Evolutionary conservation across 176 grass and related monocot genomes (phyloP).

Genomic region (Neostapfia colusana): DNA sequence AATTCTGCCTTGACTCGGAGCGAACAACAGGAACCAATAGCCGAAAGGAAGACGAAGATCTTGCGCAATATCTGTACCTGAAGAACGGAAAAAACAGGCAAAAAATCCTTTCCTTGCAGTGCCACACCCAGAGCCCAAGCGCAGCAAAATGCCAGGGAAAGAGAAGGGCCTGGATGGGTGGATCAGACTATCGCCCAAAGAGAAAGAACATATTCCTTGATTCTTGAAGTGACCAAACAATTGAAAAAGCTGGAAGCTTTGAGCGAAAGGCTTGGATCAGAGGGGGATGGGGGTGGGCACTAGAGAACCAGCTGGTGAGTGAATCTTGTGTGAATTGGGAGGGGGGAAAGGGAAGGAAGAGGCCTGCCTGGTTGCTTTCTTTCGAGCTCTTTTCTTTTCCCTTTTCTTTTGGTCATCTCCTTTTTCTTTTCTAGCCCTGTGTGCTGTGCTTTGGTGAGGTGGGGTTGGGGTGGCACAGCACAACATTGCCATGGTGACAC

Average conservation of each 20-base stretch:
- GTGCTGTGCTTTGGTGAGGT: conserved; percentile 23
- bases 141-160: conserved; percentile 41
- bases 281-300: conserved; percentile 42
- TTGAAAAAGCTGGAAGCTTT: conserved; percentile 53
- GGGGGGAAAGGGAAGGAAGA: conserved; percentile 34
- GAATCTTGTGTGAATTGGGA: conserved; percentile 56
- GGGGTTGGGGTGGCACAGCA: conserved; percentile 17
- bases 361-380: conserved; percentile 44
- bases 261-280: conserved; percentile 59
- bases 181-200: conserved; percentile 40
- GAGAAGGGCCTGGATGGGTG: conserved; percentile 5
- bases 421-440: conserved; percentile 36
- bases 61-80: conserved; percentile 30
- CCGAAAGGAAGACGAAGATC: conserved; percentile 31
- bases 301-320: conserved; percentile 44
- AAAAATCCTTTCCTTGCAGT: conserved; percentile 39
- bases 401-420: conserved; percentile 4
- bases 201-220: conserved; percentile 60
- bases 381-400: conserved; percentile 51
- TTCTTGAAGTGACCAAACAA: conserved; percentile 59
- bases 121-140: conserved; percentile 12
- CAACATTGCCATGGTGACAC: conserved; percentile 26
- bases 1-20: conserved; percentile 32
- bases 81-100: conserved; percentile 13
- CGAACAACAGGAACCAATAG: conserved; percentile 22